Evolutionary conservation across 2,329 filamentous ascomycete genomes (phyloP).

Genomic region (Plenodomus lindquistii): DNA sequence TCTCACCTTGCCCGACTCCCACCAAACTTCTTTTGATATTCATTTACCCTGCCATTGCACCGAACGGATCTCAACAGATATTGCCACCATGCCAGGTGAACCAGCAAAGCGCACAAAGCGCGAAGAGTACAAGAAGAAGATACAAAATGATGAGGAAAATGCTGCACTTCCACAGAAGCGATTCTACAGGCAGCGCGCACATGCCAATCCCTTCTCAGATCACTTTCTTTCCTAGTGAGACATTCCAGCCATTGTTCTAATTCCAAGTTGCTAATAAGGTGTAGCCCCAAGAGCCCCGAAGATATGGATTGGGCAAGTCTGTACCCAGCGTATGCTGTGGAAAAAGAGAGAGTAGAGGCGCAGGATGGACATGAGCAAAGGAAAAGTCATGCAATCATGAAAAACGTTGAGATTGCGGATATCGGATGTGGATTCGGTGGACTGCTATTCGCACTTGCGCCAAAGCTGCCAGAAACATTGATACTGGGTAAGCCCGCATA

Average conservation of each 20-base stretch:
- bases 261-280: constrained; percentile 16
- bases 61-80: background rate
- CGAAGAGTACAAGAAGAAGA: constrained; percentile 49
- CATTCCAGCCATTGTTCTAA: background rate
- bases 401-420: constrained; percentile 87
- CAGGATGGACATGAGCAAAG: constrained; percentile 22
- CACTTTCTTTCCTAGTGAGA: constrained; percentile 82
- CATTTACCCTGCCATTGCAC: background rate
- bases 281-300: constrained; percentile 74
- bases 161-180: constrained; percentile 84
- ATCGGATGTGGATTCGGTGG: constrained; percentile 98
- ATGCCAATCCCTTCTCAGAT: constrained; percentile 98
- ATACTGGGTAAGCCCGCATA: constrained; percentile 72
- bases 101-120: constrained; percentile 51
- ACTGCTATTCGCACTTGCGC: constrained; percentile 81
- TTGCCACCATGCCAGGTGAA: constrained; percentile 37
- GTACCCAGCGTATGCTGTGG: constrained; percentile 70
- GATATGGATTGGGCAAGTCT: constrained; percentile 90
- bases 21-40: constrained; percentile 6
- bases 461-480: constrained; percentile 77
- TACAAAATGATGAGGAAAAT: constrained; percentile 44
- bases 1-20: constrained; percentile 10
- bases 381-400: constrained; percentile 50
- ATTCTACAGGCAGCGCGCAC: constrained; percentile 93
- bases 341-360: constrained; percentile 29